These are phyloP conservation scores for Aurinia saxatilis DNA, from an alignment of 345 rosid genomes.

Conservation along the genomic window DNA sequence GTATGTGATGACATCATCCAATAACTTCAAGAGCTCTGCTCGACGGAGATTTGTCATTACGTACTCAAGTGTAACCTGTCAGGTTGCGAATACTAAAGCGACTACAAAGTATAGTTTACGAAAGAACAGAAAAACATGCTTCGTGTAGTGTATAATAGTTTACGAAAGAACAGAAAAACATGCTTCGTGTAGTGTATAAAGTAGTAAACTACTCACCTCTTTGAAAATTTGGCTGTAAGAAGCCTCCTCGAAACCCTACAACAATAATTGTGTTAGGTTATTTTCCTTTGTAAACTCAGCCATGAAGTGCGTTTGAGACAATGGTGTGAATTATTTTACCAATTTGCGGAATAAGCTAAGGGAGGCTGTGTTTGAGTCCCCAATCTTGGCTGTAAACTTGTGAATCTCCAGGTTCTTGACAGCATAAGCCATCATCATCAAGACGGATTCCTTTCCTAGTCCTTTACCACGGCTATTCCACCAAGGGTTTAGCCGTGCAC, in stretches of 20 bases:
- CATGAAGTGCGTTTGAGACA: neutral
- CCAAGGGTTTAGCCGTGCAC: too few relatives aligned
- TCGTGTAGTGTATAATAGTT: neutral
- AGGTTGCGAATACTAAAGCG: neutral
- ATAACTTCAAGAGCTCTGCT: slow-evolving; percentile 42
- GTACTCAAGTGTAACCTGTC: slow-evolving; percentile 69
- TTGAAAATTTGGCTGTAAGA: slow-evolving; percentile 63
- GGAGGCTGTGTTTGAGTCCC: slow-evolving; percentile 71
- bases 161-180: neutral
- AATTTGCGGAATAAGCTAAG: slow-evolving; percentile 63
- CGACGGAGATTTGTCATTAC: slow-evolving; percentile 35
- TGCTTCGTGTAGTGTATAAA: neutral
- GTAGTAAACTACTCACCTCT: slow-evolving; percentile 49
- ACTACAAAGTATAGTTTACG: neutral
- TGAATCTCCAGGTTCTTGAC: slow-evolving; percentile 53
- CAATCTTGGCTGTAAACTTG: slow-evolving; percentile 67
- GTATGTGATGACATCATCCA: slow-evolving; percentile 34
- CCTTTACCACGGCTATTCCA: slow-evolving; percentile 92
- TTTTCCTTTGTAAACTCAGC: neutral
- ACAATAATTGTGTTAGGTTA: neutral
- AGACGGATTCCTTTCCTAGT: slow-evolving; percentile 77
- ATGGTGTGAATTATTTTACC: slow-evolving; percentile 31
- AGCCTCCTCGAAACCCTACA: slow-evolving; percentile 65
- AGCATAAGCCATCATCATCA: slow-evolving; percentile 88
- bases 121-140: neutral